phyloP scores from a whole-genome alignment of 768 basidiomycete genomes.

The Hemileccinum impolitum region DNA sequence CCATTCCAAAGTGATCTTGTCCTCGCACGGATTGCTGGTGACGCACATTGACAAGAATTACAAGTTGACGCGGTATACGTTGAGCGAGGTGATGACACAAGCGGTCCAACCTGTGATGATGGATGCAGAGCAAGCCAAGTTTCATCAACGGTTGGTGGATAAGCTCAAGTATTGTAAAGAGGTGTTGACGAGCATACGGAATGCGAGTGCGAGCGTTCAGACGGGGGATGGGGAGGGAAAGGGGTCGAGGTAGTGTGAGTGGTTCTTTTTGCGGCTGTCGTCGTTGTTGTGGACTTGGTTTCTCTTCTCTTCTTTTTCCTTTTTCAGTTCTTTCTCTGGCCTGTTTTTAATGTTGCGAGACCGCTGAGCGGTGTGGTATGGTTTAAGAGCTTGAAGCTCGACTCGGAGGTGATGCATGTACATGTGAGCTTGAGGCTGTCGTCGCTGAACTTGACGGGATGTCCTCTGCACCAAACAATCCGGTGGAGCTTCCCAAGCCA shows the following conservation, averaged over 20 bases:
- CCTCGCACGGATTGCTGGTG: slow-evolving; percentile 70
- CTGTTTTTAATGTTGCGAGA: no score
- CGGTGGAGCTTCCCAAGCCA: no score
- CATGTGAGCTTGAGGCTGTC: no score
- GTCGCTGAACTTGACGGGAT: no score
- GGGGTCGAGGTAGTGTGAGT: background rate
- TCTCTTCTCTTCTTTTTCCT: background rate
- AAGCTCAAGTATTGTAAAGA: slow-evolving; percentile 88
- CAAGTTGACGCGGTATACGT: slow-evolving; percentile 66
- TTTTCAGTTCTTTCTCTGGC: no score
- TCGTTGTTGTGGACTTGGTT: background rate
- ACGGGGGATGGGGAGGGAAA: slow-evolving; percentile 20
- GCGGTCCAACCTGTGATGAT: slow-evolving; percentile 39
- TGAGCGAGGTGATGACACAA: slow-evolving; percentile 66
- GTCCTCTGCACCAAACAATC: no score
- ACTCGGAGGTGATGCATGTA: no score
- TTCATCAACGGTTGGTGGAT: slow-evolving; percentile 61
- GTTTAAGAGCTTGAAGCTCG: no score
- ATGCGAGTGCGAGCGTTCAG: slow-evolving; percentile 43
- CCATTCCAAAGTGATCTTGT: slow-evolving; percentile 91
- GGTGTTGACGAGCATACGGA: slow-evolving; percentile 68
- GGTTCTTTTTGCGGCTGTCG: background rate
- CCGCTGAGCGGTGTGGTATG: no score
- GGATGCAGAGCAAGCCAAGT: slow-evolving; percentile 57
- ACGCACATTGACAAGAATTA: slow-evolving; percentile 93